Evolutionary conservation across 1,139 yeast genomes (phyloP).

Genomic region (Lodderomyces metapsilosis): DNA sequence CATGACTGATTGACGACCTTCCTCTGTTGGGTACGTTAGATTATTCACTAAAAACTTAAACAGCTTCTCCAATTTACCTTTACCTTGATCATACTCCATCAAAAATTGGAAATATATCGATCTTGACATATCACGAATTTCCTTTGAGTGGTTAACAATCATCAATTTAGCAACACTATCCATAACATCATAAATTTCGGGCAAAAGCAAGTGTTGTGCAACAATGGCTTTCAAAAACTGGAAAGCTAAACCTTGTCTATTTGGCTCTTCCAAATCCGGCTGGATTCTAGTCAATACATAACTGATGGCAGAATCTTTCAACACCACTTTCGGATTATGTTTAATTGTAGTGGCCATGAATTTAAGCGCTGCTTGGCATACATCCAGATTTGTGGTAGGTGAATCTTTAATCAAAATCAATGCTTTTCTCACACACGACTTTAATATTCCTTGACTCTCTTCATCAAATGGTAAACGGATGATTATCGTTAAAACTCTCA

Average conservation of each 20-base stretch:
- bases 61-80: slow-evolving; percentile 79
- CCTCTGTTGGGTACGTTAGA: slow-evolving; percentile 78
- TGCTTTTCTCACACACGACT: slow-evolving; percentile 60
- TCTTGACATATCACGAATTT: slow-evolving; percentile 84
- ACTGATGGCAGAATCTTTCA: slow-evolving; percentile 73
- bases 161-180: slow-evolving; percentile 78
- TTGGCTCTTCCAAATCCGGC: slow-evolving; percentile 91
- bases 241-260: slow-evolving; percentile 84
- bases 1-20: slow-evolving; percentile 89
- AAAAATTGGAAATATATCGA: slow-evolving; percentile 80
- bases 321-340: slow-evolving; percentile 60
- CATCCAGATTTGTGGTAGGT: slow-evolving; percentile 74
- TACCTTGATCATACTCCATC: slow-evolving; percentile 94
- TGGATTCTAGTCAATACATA: slow-evolving; percentile 72
- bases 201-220: slow-evolving; percentile 69
- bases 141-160: slow-evolving; percentile 86
- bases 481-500: slow-evolving; percentile 61
- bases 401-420: slow-evolving; percentile 69
- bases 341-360: slow-evolving; percentile 73
- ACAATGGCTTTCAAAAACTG: slow-evolving; percentile 76
- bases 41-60: slow-evolving; percentile 82
- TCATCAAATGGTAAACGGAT: slow-evolving; percentile 64
- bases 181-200: slow-evolving; percentile 90
- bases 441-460: slow-evolving; percentile 52
- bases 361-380: slow-evolving; percentile 80